Evolutionary conservation across 495 filamentous ascomycete species (phyloP).

Genomic region (Filosporella fistucella): DNA sequence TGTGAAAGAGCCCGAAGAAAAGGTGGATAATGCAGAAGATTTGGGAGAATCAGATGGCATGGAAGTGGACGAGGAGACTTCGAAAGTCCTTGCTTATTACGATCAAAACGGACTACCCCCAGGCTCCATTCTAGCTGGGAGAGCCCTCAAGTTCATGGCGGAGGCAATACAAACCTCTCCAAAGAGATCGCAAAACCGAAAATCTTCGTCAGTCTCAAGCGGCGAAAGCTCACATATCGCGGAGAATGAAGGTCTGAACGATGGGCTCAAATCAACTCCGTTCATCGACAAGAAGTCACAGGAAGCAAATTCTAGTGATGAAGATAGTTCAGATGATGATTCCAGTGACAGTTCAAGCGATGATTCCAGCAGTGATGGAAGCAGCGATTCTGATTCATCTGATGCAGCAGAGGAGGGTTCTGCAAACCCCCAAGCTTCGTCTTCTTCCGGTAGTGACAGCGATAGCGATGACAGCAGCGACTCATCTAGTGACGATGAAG

Average conservation of each 20-base stretch:
- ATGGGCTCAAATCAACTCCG: slow-evolving; percentile 18
- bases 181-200: not conserved
- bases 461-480: slow-evolving; percentile 5
- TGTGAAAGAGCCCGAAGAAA: not conserved
- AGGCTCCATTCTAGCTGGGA: slow-evolving; percentile 39
- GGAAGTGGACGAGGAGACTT: slow-evolving; percentile 6
- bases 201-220: slow-evolving; percentile 8
- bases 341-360: slow-evolving; percentile 7
- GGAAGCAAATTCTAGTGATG: slow-evolving; percentile 12
- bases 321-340: slow-evolving; percentile 18
- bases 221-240: slow-evolving; percentile 12
- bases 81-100: slow-evolving; percentile 25
- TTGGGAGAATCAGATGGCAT: too few relatives aligned
- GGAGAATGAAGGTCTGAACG: not conserved
- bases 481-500: slow-evolving; percentile 4
- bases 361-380: slow-evolving; percentile 4
- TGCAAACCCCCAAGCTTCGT: not conserved
- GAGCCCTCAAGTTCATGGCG: slow-evolving; percentile 18
- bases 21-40: too few relatives aligned
- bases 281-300: slow-evolving; percentile 13
- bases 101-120: slow-evolving; percentile 45
- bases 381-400: slow-evolving; percentile 3
- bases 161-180: slow-evolving; percentile 13
- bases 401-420: slow-evolving; percentile 5
- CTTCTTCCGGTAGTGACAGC: slow-evolving; percentile 14